Conservation (phyloP, 306 rosid genomes). For the Abrus precatorius region DNA sequence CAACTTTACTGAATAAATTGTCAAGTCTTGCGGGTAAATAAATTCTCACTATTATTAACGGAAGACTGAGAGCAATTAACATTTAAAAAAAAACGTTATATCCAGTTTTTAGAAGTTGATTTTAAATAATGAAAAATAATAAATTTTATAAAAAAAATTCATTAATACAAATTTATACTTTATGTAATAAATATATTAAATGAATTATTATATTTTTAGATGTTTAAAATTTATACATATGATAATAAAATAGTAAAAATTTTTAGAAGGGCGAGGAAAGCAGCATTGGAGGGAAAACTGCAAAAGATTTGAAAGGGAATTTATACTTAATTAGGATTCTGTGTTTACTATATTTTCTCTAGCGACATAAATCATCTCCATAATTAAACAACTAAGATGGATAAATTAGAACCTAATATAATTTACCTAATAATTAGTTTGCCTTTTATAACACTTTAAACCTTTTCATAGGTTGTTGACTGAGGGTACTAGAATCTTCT, state of each 20-base stretch:
- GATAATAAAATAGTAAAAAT: not conserved
- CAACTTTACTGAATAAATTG: no score
- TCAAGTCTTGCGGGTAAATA: no score
- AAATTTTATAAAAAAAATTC: no score
- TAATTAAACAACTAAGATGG: conserved; percentile 39
- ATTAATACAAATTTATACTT: no score
- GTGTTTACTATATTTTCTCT: conserved; percentile 42
- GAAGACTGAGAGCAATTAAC: no score
- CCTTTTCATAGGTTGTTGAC: conserved; percentile 20
- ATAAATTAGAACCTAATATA: not conserved
- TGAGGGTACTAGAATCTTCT: conserved; percentile 29
- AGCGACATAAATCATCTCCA: conserved; percentile 11
- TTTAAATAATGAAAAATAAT: no score
- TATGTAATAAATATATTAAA: no score
- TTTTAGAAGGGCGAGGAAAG: not conserved
- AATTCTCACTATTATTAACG: no score
- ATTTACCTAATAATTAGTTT: not conserved
- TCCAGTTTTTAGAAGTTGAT: no score
- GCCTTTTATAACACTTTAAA: not conserved
- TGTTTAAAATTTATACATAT: no score
- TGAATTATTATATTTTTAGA: no score
- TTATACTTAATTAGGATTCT: conserved; percentile 30
- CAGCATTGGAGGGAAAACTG: conserved; percentile 31
- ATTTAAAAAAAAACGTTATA: no score
- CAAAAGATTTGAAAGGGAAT: not conserved